Percentiles rank a stretch among this genome's conserved stretches.
phyloP scores from a whole-genome alignment of 1,284 basidiomycete genomes.

The Sporisorium sorghi region DNA sequence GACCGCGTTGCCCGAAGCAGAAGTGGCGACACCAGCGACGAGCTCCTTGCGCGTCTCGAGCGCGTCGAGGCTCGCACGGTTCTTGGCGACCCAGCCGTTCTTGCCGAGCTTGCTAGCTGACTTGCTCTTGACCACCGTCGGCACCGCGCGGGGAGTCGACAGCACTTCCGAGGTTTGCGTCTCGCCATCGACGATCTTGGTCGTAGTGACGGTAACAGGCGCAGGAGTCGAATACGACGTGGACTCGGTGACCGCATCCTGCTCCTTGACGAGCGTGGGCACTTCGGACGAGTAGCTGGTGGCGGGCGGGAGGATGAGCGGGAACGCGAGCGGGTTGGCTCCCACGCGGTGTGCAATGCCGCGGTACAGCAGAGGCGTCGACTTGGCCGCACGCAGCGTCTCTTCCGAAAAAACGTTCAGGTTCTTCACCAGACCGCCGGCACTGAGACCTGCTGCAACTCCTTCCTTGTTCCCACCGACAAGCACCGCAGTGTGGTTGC shows the following conservation, averaged over 20 bases:
- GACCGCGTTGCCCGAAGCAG: conserved; percentile 18
- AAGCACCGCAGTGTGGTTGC: conserved; percentile 57
- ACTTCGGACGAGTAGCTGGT: conserved; percentile 75
- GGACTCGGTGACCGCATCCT: conserved; percentile 15
- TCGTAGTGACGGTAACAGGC: conserved; percentile 44
- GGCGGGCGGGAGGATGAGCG: conserved; percentile 80
- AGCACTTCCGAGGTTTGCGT: conserved; percentile 20
- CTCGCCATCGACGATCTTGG: conserved; percentile 39
- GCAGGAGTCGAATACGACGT: conserved; percentile 39
- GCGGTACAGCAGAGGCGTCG: conserved; percentile 76
- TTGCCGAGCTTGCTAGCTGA: conserved; percentile 31
- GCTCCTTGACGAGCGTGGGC: conserved; percentile 72
- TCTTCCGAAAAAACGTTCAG: conserved; percentile 58
- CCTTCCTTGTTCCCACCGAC: conserved; percentile 40
- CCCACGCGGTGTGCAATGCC: conserved; percentile 81
- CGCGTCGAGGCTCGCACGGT: conserved; percentile 38
- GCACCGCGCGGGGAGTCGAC: conserved; percentile 41
- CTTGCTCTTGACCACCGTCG: conserved; percentile 35
- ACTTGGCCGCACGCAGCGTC: conserved; percentile 72
- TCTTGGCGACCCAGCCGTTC: conserved; percentile 46
- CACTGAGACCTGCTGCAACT: conserved; percentile 8
- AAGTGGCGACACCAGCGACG: conserved; percentile 44
- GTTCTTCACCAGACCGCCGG: conserved; percentile 58
- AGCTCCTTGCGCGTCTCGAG: conserved; percentile 41
- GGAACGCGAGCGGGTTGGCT: conserved; percentile 83